Percentiles rank a stretch among this genome's conserved stretches.
phyloP scores from a whole-genome alignment of 805 yeast genomes.

The Tetrapisispora arboricola region DNA sequence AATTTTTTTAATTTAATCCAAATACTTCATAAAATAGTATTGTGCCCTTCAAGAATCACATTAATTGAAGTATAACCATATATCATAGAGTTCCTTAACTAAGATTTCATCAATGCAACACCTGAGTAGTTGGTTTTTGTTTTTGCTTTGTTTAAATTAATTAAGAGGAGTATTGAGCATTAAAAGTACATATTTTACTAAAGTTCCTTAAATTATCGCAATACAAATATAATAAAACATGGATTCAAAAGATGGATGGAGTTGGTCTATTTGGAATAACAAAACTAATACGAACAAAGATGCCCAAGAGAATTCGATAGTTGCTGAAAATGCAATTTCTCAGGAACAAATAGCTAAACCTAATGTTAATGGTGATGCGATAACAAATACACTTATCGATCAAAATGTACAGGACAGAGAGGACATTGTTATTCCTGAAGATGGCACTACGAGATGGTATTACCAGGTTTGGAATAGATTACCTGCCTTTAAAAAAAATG shows the following conservation, averaged over 20 bases:
- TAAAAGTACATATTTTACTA: no score
- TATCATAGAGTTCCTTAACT: not conserved
- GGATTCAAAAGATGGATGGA: not conserved
- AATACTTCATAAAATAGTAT: no score
- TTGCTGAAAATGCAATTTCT: no score
- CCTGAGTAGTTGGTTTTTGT: no score
- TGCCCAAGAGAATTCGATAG: not conserved
- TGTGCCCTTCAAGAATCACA: not conserved
- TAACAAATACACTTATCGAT: no score
- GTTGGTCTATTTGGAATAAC: constrained; percentile 1
- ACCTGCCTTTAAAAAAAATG: not conserved
- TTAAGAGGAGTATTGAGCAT: no score
- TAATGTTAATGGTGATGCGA: no score
- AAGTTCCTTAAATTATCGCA: no score
- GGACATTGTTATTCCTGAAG: not conserved
- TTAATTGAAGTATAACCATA: not conserved
- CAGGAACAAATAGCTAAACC: not conserved
- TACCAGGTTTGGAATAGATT: constrained; percentile 4
- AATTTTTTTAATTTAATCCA: no score
- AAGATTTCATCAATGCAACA: no score
- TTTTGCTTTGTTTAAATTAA: no score
- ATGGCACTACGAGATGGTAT: constrained; percentile 3
- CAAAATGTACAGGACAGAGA: no score
- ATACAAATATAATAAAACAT: not conserved
- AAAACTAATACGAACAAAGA: not conserved